Percentiles rank a stretch among this genome's conserved stretches.
phyloP scores from a whole-genome alignment of 163 green algal genomes.

The Scenedesmus sp. region DNA sequence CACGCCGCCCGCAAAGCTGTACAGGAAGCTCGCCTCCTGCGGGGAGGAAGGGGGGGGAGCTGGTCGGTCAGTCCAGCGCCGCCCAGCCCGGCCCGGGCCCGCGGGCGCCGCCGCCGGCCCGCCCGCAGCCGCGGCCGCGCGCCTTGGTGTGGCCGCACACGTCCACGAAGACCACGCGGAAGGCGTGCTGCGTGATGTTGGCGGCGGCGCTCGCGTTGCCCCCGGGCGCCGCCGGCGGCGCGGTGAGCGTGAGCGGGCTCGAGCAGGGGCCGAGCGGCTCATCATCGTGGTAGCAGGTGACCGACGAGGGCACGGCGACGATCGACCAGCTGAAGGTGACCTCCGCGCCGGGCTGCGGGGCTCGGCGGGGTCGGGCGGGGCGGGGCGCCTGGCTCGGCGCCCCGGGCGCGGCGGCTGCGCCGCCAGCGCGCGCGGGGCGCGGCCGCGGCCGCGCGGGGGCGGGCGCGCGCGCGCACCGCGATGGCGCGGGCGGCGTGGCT shows the following conservation, averaged over 20 bases:
- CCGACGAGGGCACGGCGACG: neutral
- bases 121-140: neutral
- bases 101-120: neutral
- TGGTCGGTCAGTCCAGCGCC: no score
- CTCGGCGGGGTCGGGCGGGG: no score
- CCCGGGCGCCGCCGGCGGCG: neutral
- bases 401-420: neutral
- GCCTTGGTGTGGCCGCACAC: conserved; percentile 39
- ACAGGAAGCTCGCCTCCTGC: neutral
- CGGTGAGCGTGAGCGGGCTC: conserved; percentile 10
- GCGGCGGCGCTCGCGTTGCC: no score
- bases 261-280: neutral
- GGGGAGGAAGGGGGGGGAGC: no score
- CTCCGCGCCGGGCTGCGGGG: neutral
- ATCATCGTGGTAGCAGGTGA: neutral
- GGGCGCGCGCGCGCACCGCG: neutral
- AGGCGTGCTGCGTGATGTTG: conserved; percentile 9
- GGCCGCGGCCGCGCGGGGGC: neutral
- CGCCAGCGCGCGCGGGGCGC: neutral
- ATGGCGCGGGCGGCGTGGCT: neutral
- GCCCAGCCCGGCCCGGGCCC: neutral
- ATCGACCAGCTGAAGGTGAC: conserved; percentile 15
- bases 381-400: neutral
- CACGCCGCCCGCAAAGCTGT: neutral
- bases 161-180: conserved; percentile 30